Base-by-base conservation (phyloP, 352 stramenopile genomes). In the Plasmopara muralis region DNA sequence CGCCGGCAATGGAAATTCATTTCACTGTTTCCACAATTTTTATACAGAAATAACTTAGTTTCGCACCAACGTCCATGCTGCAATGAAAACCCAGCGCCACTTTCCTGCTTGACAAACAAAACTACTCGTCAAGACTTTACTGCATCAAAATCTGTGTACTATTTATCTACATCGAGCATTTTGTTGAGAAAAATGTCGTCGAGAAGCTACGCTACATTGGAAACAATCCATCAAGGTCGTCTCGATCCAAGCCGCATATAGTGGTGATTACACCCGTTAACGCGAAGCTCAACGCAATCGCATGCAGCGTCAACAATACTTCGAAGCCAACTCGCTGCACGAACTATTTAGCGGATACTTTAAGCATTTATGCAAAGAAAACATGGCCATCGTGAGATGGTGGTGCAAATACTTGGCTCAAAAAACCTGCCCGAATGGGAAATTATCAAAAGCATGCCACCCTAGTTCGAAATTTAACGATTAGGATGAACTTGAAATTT, bases 401-500 rank as follows among this genome's bases (percentile, higher is more conserved):
- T 85, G 0, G 57, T 87, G 2, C 53, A 70, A 10, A 68, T 57
- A 31, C 64, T 73, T 28, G 20, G 20, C 20, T 3, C 20, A 77
- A 64, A 50, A 12, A 68, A 63, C 18, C 88, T 85, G 40, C 82
- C 85, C 52, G 71, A 70, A 13, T 90, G 79, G 77, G 71, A 59
- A 44, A 47, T 28, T 48, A 73, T 1, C 56, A 60, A 8, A 55
- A 61, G 6, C 60, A 65, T 13, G 67, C 77, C 4, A 40, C 39
- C 0, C 28, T 68, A n/a, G 33, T 65, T 20, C 60, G 7, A 77
- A 57, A 5, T 89, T 75, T 61, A 74, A 83, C 35, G 73, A 88
- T 5, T 94, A 79, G 82, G 70, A 91, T 47, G 80, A 90, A 45
- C 72, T 91, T 56, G 63, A 83, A 31, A 56, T 77, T 0, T 61